A percentile compares a stretch with the other conserved stretches of the same genome.
These are phyloP conservation scores for Nothophaeocryptopus gaeumannii DNA, from an alignment of 2,329 filamentous ascomycete species.

Conservation along the genomic window DNA sequence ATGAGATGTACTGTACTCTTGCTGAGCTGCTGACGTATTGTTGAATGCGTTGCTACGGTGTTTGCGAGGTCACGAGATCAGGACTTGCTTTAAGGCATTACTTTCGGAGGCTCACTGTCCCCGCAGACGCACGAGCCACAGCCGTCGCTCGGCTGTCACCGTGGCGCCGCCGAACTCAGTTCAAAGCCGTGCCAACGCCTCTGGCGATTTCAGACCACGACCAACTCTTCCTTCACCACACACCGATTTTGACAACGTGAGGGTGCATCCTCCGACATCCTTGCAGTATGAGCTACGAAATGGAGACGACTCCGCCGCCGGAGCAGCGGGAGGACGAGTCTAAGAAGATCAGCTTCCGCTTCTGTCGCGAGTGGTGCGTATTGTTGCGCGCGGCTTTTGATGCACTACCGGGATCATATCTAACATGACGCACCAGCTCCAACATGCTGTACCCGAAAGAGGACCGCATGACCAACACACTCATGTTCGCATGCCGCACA, in stretches of 20 bases:
- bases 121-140: too few species aligned
- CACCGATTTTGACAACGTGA: constrained; percentile 19
- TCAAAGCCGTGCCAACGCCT: too few species aligned
- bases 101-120: too few species aligned
- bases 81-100: too few species aligned
- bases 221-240: not conserved
- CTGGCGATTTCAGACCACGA: not conserved
- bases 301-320: constrained; percentile 38
- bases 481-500: constrained; percentile 94
- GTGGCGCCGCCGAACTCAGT: too few species aligned
- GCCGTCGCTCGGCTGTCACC: too few species aligned
- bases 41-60: constrained; percentile 3
- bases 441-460: constrained; percentile 98
- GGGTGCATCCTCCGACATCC: not conserved
- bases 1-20: too few species aligned
- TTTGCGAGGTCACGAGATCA: not conserved
- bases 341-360: constrained; percentile 89
- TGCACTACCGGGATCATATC: not conserved
- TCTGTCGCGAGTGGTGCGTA: constrained; percentile 86
- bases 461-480: constrained; percentile 75
- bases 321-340: constrained; percentile 38
- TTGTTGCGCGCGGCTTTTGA: not conserved
- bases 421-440: constrained; percentile 55
- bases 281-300: constrained; percentile 24
- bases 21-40: not conserved